Conservation (phyloP, 495 filamentous ascomycete genomes). For the Neurospora hispaniola region DNA sequence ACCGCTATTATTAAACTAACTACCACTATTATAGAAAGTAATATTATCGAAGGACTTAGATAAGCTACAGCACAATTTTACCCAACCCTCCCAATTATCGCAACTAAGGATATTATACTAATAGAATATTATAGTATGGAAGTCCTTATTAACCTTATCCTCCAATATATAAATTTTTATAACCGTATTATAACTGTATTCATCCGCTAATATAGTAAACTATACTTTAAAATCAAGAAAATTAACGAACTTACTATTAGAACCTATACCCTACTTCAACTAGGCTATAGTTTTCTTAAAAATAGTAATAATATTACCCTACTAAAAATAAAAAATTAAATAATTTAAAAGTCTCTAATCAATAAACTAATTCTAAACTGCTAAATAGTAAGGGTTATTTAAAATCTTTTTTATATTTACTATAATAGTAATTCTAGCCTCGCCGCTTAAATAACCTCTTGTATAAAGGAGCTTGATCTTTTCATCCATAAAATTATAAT, state of each 20-base stretch:
- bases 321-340: not conserved
- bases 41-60: no score
- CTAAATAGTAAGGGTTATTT: not conserved
- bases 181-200: no score
- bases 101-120: no score
- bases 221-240: not conserved
- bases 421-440: not conserved
- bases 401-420: not conserved
- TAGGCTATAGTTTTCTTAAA: not conserved
- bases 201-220: no score
- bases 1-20: no score
- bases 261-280: not conserved
- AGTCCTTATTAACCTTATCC: no score
- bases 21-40: no score
- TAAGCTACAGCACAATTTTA: no score
- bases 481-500: not conserved
- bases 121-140: no score
- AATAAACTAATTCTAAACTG: accelerated
- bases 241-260: not conserved
- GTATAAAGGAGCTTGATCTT: not conserved
- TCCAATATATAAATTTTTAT: no score
- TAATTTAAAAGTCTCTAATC: not conserved
- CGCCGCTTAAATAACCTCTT: accelerated
- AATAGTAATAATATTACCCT: no score
- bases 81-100: no score